Evolutionary conservation across 441 rosid species (phyloP).

Genomic region (Adansonia grandidieri): DNA sequence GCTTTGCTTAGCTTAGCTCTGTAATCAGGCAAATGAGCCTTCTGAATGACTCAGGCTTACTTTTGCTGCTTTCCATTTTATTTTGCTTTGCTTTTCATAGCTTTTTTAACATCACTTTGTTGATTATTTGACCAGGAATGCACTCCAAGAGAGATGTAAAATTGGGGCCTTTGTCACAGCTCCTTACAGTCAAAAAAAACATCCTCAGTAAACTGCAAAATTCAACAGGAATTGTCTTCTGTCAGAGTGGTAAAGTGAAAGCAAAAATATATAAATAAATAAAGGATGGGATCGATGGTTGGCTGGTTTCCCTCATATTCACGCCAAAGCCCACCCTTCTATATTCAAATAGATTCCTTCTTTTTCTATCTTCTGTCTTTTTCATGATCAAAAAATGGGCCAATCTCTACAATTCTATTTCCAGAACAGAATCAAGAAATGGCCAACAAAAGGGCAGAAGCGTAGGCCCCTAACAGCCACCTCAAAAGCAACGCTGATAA

Average conservation of each 20-base stretch:
- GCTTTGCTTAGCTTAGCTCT: not conserved
- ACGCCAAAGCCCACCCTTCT: constrained; percentile 13
- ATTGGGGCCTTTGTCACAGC: constrained; percentile 7
- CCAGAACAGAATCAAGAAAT: constrained; percentile 31
- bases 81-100: constrained; percentile 3
- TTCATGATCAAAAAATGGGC: not conserved
- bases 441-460: constrained; percentile 33
- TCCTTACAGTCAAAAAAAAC: not conserved
- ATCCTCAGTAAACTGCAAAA: not conserved
- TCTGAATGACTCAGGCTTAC: not conserved
- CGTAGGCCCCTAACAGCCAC: constrained; percentile 33
- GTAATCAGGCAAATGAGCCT: not conserved
- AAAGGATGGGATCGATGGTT: not conserved
- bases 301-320: constrained; percentile 29
- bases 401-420: constrained; percentile 2
- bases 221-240: constrained; percentile 25
- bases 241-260: constrained; percentile 22
- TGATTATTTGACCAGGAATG: constrained; percentile 24
- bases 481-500: constrained; percentile 49
- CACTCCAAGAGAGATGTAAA: constrained; percentile 19
- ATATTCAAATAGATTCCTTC: constrained; percentile 42
- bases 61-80: not conserved
- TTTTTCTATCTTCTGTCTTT: not conserved
- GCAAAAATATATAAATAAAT: no score
- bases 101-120: not conserved